Conservation (phyloP, 768 basidiomycete species). For the Boletales sp. region DNA sequence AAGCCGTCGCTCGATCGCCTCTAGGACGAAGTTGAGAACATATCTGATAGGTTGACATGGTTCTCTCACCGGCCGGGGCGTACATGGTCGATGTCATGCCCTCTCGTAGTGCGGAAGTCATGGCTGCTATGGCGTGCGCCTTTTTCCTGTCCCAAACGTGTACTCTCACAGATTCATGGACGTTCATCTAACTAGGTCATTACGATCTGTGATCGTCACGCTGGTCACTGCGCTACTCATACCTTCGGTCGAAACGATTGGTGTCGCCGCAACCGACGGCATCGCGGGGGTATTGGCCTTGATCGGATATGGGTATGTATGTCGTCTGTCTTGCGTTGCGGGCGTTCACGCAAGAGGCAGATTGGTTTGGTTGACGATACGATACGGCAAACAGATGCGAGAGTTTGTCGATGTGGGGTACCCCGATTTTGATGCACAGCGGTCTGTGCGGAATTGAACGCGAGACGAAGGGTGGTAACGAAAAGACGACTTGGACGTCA, state of each 20-base stretch:
- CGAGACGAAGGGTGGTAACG: no score
- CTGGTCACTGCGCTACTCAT: conserved; percentile 14
- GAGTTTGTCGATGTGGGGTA: conserved; percentile 55
- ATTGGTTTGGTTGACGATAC: conserved; percentile 48
- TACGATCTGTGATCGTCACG: conserved; percentile 21
- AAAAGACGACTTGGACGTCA: no score
- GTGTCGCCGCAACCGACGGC: conserved; percentile 48
- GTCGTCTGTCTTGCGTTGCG: background rate
- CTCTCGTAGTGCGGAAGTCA: conserved; percentile 57
- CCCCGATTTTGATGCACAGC: conserved; percentile 26
- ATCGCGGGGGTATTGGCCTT: conserved; percentile 44
- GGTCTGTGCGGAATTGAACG: background rate
- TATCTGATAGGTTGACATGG: conserved; percentile 47
- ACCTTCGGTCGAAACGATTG: conserved; percentile 49
- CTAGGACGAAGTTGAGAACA: background rate
- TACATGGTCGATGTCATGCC: conserved; percentile 63
- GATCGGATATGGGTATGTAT: conserved; percentile 51
- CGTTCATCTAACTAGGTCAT: conserved; percentile 10
- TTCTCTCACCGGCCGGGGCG: conserved; percentile 51
- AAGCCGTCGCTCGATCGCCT: conserved; percentile 12
- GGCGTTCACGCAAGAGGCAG: conserved; percentile 29
- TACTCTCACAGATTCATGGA: background rate
- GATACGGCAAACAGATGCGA: conserved; percentile 55
- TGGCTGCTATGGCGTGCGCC: conserved; percentile 53
- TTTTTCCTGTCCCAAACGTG: no score